Evolutionary conservation across 495 filamentous ascomycete species (phyloP).

Genomic region (Penicillium malachiteum): DNA sequence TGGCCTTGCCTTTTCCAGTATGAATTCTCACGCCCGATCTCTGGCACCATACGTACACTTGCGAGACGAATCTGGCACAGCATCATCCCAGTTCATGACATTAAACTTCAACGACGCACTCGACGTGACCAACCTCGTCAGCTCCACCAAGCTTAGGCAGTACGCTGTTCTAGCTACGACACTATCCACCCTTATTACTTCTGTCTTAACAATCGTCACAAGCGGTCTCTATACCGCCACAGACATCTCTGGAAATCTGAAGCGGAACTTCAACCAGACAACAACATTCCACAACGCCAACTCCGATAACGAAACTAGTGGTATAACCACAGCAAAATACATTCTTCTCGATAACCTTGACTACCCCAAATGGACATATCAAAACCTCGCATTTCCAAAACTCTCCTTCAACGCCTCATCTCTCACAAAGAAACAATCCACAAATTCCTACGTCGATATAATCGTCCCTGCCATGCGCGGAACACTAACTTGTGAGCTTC

Average conservation of each 20-base stretch:
- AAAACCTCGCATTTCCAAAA: slow-evolving; percentile 11
- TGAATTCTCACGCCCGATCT: slow-evolving; percentile 14
- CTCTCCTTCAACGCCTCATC: not conserved
- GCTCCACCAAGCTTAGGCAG: not conserved
- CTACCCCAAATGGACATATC: slow-evolving; percentile 12
- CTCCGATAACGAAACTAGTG: not conserved
- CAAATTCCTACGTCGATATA: not conserved
- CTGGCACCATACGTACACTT: slow-evolving; percentile 14
- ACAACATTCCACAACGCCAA: not conserved
- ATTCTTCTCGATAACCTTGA: slow-evolving; percentile 8
- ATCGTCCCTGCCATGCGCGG: not conserved
- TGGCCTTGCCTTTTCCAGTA: slow-evolving; percentile 2
- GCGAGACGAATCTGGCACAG: not conserved
- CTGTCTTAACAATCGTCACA: slow-evolving; percentile 12
- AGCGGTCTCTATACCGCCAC: slow-evolving; percentile 15
- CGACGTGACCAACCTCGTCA: not conserved
- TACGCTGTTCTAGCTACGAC: slow-evolving; percentile 13
- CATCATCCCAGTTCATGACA: slow-evolving; percentile 6
- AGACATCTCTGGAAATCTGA: not conserved
- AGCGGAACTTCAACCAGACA: slow-evolving; percentile 6
- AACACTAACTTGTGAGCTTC: not conserved
- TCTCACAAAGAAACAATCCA: not conserved
- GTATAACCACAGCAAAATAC: not conserved
- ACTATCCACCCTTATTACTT: slow-evolving; percentile 2
- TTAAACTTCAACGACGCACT: slow-evolving; percentile 10